Conservation (phyloP, 1,139 yeast species). For the Cylindricascospora bacillispora region DNA sequence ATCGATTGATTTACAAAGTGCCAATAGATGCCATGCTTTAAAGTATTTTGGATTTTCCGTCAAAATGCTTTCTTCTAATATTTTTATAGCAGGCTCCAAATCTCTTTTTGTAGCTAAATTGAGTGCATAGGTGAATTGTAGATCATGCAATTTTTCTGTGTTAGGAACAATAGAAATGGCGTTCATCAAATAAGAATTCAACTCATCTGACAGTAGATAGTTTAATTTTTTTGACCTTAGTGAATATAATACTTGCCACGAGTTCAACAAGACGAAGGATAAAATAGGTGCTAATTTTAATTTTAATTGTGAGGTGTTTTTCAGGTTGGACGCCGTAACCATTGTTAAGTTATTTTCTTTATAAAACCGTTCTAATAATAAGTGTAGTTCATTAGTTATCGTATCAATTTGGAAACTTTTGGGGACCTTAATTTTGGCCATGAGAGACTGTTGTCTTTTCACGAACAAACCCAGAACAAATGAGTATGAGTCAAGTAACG, state of each 20-base stretch:
- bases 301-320: conserved; percentile 13
- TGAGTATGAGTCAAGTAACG: conserved; percentile 16
- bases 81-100: conserved; percentile 26
- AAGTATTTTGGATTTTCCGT: conserved; percentile 30
- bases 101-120: conserved; percentile 26
- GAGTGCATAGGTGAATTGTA: conserved; percentile 28
- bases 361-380: conserved; percentile 11
- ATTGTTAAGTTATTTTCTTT: conserved; percentile 9
- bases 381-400: conserved; percentile 5
- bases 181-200: conserved; percentile 20
- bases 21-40: conserved; percentile 40
- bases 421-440: conserved; percentile 10
- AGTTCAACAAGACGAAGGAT: conserved; percentile 10
- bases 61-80: conserved; percentile 27
- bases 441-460: too few relatives aligned
- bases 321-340: too few relatives aligned
- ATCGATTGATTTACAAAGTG: conserved; percentile 38
- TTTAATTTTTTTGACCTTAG: conserved; percentile 9
- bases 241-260: conserved; percentile 19
- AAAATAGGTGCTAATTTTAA: conserved; percentile 11
- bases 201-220: conserved; percentile 18
- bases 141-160: conserved; percentile 3
- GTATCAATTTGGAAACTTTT: conserved; percentile 10
- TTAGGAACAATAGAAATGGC: conserved; percentile 13
- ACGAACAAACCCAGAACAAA: conserved; percentile 8